Base-by-base conservation (phyloP, 192 early-diverging fungal species). In the Coemansia guatemalensis region DNA sequence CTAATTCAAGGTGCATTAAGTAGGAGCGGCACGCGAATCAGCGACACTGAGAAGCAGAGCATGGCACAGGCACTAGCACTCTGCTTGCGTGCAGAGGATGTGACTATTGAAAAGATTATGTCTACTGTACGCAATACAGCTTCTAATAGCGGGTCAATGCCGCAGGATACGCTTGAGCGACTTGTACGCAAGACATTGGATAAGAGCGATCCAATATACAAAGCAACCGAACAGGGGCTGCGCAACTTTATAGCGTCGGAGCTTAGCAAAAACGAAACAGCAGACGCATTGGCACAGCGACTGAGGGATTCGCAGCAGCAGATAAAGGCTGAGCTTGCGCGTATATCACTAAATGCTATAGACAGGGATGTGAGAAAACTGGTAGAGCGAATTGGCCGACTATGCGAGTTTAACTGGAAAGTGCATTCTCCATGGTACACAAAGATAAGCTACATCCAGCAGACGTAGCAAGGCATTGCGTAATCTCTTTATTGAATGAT, bases 331-430 rank as follows among this genome's bases (percentile, higher is more conserved):
- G 41, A 48, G 35, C 62, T 78, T 17, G 27, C 61, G 44, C 51
- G 25, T 5, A 35, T 62, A 30, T 57, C 59, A 5, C 62, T 78
- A 49, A 33, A 54, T 1, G 50, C 58, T 3, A 66, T 71, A 20
- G 27, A 67, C 20, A 58, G 24, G n/a, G 51, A 64, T 7, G 54
- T 71, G 3, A 57, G 35, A 21, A 41, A 23, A 8, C 32, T 78
- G 52, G 48, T 72, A 17, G 23, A 60, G 32, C 53, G 62, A 33
- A 67, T 71, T 0, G 62, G 53, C 39, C 61, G 65, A 23, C 69
- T 78, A 44, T 67, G 69, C 29, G 30, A 54, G n/a, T 68, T 78
- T 22, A 78, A 78, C 56, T 78, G 75, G 75, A 65, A 72, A 52
- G 75, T 78, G 1, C 67, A 64, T 59, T 60, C 61, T 14, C 35